These are phyloP conservation scores for Sutorius eximius DNA, from an alignment of 1,284 basidiomycete species.

Conservation along the genomic window DNA sequence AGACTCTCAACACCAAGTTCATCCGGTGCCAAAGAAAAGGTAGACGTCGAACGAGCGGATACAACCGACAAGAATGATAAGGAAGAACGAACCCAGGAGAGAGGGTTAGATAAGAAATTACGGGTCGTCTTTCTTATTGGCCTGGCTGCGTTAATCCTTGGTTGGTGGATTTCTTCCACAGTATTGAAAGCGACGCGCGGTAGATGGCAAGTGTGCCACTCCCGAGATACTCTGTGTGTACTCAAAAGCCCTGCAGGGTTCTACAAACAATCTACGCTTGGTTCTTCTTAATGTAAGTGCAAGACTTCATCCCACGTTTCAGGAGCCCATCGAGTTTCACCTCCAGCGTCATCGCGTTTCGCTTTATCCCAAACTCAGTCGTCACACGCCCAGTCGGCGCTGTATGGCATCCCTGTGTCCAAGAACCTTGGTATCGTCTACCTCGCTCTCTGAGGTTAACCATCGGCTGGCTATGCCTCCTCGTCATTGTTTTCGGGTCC, in stretches of 20 bases:
- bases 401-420: constrained; percentile 63
- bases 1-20: constrained; percentile 16
- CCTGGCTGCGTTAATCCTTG: constrained; percentile 63
- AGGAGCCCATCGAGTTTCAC: neutral
- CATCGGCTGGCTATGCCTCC: constrained; percentile 71
- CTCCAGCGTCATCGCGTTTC: constrained; percentile 72
- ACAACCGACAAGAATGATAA: constrained; percentile 29
- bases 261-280: constrained; percentile 79
- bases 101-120: constrained; percentile 27
- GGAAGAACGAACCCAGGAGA: constrained; percentile 15
- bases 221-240: neutral
- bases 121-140: constrained; percentile 48
- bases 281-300: constrained; percentile 67
- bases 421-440: constrained; percentile 70
- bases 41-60: constrained; percentile 14
- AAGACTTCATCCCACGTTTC: neutral
- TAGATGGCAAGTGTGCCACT: constrained; percentile 53
- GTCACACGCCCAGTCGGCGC: constrained; percentile 65
- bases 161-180: constrained; percentile 80
- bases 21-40: constrained; percentile 25
- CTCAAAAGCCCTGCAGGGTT: constrained; percentile 46
- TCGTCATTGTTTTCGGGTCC: constrained; percentile 77
- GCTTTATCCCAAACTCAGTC: constrained; percentile 70
- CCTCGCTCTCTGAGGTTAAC: constrained; percentile 55
- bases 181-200: constrained; percentile 66